Percentiles rank a stretch among this genome's conserved stretches.
Evolutionary conservation across 768 basidiomycete species (phyloP).

Genomic region (Pisolithus orientalis): DNA sequence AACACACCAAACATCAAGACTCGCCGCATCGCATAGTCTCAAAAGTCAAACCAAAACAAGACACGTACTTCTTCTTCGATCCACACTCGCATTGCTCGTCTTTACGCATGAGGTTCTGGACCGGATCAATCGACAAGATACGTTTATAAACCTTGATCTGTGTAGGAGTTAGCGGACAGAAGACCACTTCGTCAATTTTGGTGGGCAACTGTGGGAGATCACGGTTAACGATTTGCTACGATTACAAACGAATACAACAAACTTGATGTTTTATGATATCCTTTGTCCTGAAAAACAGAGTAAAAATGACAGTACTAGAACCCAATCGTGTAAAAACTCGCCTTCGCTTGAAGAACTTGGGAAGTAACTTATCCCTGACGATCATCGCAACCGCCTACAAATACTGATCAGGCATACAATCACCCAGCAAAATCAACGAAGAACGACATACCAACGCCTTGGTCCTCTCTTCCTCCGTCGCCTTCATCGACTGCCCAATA

Average conservation of each 20-base stretch:
- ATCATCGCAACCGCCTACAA: conserved; percentile 50
- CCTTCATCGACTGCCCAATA: conserved; percentile 58
- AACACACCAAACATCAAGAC: conserved; percentile 19
- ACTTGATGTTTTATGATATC: conserved; percentile 69
- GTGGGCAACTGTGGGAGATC: conserved; percentile 56
- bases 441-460: conserved; percentile 40
- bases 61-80: conserved; percentile 46
- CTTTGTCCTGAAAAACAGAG: conserved; percentile 50
- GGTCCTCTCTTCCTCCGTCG: conserved; percentile 56
- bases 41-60: not conserved
- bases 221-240: not conserved
- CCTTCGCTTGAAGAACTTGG: conserved; percentile 81
- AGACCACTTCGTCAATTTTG: conserved; percentile 89
- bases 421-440: not conserved
- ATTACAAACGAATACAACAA: not conserved
- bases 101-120: conserved; percentile 67
- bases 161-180: conserved; percentile 74
- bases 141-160: conserved; percentile 73
- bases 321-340: conserved; percentile 16
- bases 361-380: conserved; percentile 64
- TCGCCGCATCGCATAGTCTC: not conserved
- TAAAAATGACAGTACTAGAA: not conserved
- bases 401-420: not conserved
- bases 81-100: conserved; percentile 73
- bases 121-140: conserved; percentile 53